Base-by-base conservation (phyloP, 148 eudicot species). In the Diospyros kaki region DNA sequence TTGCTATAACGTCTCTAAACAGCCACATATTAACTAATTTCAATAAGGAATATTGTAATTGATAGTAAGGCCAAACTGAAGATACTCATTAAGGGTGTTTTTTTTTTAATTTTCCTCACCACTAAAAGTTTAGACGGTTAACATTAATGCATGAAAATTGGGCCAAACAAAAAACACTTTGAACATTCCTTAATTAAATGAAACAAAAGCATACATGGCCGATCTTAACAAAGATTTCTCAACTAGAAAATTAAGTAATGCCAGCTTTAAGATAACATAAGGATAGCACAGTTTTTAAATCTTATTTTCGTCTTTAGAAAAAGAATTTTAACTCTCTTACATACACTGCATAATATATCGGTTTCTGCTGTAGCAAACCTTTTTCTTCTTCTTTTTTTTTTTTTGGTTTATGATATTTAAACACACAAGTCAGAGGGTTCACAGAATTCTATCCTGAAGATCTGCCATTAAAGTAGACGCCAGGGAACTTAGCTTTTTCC, bases 381-480 rank as follows among this genome's bases (percentile, higher is more conserved):
- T 68, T 73, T 66, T 48, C 52, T 4, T n/a, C n/a, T n/a, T n/a
- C n/a, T n/a, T 28, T 28, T 28, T 28, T 28, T 28, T 28, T 28
- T 28, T 28, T 28, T 28, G 28, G 28, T 28, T 59, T 68, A 74
- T 66, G 68, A 79, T 69, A 62, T 83, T 77, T 66, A 64, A 9
- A 53, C 48, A 4, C 52, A 48, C 52, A 48, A 28, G 28, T 48
- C 8, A 17, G 58, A 40, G 52, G 39, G 68, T 28, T 90, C 76
- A 92, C 69, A 92, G 94, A 71, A 89, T 75, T 84, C 94, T 84
- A 76, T 95, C 97, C 86, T 95, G 99, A 74, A 95, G 74, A 86
- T 92, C 94, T 5, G 87, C 81, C 73, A 92, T 74, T 48, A 95
- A 68, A 43, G 83, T 81, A 42, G 97, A 90, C 4, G 96, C 97